Conservation (phyloP, 441 rosid species). For the Theobroma grandiflorum region DNA sequence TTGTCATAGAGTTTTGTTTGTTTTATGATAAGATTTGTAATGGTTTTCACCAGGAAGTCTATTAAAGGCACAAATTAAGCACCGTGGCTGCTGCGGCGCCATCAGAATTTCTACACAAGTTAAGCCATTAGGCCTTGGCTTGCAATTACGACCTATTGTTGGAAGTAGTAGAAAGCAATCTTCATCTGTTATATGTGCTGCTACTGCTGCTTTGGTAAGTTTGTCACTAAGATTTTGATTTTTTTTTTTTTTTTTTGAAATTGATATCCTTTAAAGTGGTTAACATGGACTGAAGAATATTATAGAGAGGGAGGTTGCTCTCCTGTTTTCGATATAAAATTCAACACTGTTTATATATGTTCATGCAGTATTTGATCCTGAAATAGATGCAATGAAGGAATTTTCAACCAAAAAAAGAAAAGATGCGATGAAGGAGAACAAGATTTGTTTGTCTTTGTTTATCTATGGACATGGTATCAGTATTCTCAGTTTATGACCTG, state of each 20-base stretch:
- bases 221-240: background rate
- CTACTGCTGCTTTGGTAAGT: slow-evolving; percentile 62
- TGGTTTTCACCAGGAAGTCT: background rate
- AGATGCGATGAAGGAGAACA: too few relatives aligned
- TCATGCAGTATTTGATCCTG: background rate
- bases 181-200: slow-evolving; percentile 43
- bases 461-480: background rate
- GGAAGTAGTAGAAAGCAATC: slow-evolving; percentile 38
- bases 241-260: background rate
- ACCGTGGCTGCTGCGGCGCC: background rate
- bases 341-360: background rate
- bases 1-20: background rate
- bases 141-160: slow-evolving; percentile 32
- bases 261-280: background rate
- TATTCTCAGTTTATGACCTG: background rate
- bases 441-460: too few relatives aligned
- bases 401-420: too few relatives aligned
- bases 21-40: background rate
- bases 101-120: background rate
- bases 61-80: background rate
- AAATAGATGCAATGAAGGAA: background rate
- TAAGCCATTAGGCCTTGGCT: slow-evolving; percentile 41
- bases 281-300: background rate
- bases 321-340: background rate
- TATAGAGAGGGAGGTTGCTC: background rate